These are phyloP conservation scores for Globisporangium paroecandrum DNA, from an alignment of 352 stramenopile species.

Conservation along the genomic window DNA sequence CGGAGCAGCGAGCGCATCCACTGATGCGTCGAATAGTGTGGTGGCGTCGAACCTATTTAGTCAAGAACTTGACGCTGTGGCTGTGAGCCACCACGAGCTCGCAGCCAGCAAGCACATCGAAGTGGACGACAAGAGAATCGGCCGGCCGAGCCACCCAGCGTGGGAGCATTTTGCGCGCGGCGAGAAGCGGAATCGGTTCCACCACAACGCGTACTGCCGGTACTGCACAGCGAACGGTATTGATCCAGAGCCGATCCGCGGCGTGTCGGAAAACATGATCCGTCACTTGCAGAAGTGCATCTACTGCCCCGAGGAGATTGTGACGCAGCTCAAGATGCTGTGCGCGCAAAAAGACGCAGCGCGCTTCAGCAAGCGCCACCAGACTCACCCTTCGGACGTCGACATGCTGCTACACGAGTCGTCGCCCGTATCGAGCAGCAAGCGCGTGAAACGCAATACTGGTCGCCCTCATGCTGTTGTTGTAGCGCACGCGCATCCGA, in stretches of 20 bases:
- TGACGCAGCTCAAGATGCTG: conserved; percentile 58
- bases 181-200: conserved; percentile 80
- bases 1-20: not conserved
- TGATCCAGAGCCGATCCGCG: conserved; percentile 43
- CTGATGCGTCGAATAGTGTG: not conserved
- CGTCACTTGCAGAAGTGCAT: conserved; percentile 76
- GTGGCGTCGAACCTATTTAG: conserved; percentile 14
- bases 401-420: conserved; percentile 34
- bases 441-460: conserved; percentile 16
- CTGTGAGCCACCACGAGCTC: conserved; percentile 14
- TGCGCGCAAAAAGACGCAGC: conserved; percentile 71
- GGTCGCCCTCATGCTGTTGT: not conserved
- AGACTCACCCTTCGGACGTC: conserved; percentile 34
- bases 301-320: conserved; percentile 65
- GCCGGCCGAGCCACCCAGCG: conserved; percentile 62
- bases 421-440: conserved; percentile 24
- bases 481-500: not conserved
- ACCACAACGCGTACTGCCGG: conserved; percentile 74
- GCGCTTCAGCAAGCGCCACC: conserved; percentile 69
- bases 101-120: conserved; percentile 15
- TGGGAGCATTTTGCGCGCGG: conserved; percentile 79
- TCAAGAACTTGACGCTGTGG: conserved; percentile 16
- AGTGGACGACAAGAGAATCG: conserved; percentile 66
- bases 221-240: conserved; percentile 62
- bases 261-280: conserved; percentile 84